phyloP scores from a whole-genome alignment of 2,329 filamentous ascomycete genomes.

The Talaromyces sp. region DNA sequence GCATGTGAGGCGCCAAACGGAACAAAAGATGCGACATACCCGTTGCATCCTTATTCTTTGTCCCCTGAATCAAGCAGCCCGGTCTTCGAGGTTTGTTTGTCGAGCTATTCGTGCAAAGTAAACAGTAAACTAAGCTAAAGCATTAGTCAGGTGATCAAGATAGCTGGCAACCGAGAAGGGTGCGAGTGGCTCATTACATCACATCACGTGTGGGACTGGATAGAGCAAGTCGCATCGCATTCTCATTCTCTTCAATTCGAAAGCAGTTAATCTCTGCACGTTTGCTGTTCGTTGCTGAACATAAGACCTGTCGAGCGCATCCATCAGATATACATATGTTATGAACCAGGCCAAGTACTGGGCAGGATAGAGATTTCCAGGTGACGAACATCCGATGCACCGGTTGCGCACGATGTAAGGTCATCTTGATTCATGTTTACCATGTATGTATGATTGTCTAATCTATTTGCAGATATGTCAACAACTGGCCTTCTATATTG shows the following conservation, averaged over 20 bases:
- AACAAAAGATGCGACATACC: slow-evolving; percentile 1
- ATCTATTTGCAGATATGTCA: background rate
- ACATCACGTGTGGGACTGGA: slow-evolving; percentile 1
- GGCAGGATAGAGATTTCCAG: background rate
- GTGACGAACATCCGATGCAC: background rate
- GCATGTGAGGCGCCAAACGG: slow-evolving; percentile 11
- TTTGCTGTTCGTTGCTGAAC: background rate
- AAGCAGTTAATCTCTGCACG: background rate
- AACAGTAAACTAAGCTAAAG: background rate
- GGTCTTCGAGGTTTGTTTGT: background rate
- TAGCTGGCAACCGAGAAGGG: background rate
- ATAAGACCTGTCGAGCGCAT: background rate
- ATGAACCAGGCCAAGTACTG: background rate
- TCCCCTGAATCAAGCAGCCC: background rate
- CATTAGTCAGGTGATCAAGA: background rate
- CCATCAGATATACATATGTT: background rate
- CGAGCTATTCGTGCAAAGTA: too few relatives aligned
- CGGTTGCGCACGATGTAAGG: slow-evolving; percentile 17
- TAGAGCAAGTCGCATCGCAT: background rate
- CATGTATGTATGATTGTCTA: background rate
- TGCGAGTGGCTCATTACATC: background rate
- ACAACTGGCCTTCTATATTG: background rate
- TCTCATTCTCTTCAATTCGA: background rate
- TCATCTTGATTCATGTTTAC: background rate
- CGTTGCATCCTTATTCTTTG: slow-evolving; percentile 3